Evolutionary conservation across 805 yeast species (phyloP), one percentile per base, ranked within the genome.

Genomic region (Nakazawaea wickerhamii): DNA sequence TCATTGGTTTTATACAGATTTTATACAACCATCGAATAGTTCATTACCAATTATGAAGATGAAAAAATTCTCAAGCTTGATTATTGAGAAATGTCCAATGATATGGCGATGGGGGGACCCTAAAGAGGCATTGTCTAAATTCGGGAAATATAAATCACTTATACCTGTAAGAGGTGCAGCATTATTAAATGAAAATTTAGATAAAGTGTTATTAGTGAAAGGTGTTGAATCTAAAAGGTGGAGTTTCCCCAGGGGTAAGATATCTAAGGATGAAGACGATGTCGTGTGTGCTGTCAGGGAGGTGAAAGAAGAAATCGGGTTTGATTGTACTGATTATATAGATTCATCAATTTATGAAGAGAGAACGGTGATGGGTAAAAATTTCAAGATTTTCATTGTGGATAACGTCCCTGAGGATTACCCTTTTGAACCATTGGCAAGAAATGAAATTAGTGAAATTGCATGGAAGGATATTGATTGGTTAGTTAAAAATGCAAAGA

Each of bases 111-210:
- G 95, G 82, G 84, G 86, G 21, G 82, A 82, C 46, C 85, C 95
- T 15, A 78, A 81, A 32, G 82, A 79, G 43, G 97, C 95, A 0
- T 62, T 90, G 38, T 70, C 79, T 30, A 73, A 80, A 54, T 95
- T 93, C 59, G 84, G 89, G 20, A 77, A 77, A 55, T 93, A 93
- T 65, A 93, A 93, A 64, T 75, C 82, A 21, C 77, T 84, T 2
- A 91, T 93, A 45, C 99, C 99, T 0, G 99, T 93, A 2, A 73
- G 99, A 54, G 99, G 99, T 25, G 93, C 91, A 35, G 96, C 96
- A 7, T 68, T 95, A 41, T 73, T 93, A 54, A 89, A 87, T 57
- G 68, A 73, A 41, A 74, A 72, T 26, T 59, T 88, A 66, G 75
- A 79, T 43, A 87, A 85, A 55, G 67, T 87, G 9, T 57, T 95